Conservation (phyloP, 495 filamentous ascomycete species). For the Talaromyces nanjingensis region DNA sequence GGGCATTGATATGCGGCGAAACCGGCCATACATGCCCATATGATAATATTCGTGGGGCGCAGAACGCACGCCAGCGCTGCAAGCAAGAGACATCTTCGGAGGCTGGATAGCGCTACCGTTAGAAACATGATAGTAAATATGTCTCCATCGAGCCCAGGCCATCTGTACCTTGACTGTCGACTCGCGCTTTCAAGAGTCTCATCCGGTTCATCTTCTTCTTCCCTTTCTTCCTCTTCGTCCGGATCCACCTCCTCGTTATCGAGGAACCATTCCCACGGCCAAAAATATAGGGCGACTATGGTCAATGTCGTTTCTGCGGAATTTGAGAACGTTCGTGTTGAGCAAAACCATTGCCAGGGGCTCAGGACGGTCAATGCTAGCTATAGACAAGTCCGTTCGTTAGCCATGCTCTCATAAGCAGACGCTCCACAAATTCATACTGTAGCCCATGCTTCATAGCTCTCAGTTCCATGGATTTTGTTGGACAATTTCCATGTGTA, state of each 20-base stretch:
- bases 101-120: constrained; percentile 72
- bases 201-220: neutral
- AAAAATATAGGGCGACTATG: constrained; percentile 66
- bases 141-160: constrained; percentile 86
- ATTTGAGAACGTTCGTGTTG: constrained; percentile 89
- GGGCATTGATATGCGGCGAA: constrained; percentile 36
- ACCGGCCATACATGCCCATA: constrained; percentile 62
- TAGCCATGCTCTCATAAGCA: neutral
- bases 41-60: constrained; percentile 81
- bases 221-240: constrained; percentile 14
- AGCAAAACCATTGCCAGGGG: constrained; percentile 97
- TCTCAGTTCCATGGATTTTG: constrained; percentile 60
- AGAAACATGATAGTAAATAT: constrained; percentile 71
- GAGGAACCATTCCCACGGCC: constrained; percentile 69
- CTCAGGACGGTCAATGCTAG: constrained; percentile 64
- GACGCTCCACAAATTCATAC: constrained; percentile 31
- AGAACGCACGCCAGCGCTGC: constrained; percentile 81
- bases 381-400: constrained; percentile 16
- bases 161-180: constrained; percentile 44
- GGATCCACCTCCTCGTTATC: constrained; percentile 9
- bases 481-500: constrained; percentile 83
- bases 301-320: constrained; percentile 87
- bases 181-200: constrained; percentile 9
- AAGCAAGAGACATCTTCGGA: constrained; percentile 63
- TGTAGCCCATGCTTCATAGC: constrained; percentile 58